Evolutionary conservation across 768 basidiomycete genomes (phyloP).

Genomic region (Lentinus brumalis): DNA sequence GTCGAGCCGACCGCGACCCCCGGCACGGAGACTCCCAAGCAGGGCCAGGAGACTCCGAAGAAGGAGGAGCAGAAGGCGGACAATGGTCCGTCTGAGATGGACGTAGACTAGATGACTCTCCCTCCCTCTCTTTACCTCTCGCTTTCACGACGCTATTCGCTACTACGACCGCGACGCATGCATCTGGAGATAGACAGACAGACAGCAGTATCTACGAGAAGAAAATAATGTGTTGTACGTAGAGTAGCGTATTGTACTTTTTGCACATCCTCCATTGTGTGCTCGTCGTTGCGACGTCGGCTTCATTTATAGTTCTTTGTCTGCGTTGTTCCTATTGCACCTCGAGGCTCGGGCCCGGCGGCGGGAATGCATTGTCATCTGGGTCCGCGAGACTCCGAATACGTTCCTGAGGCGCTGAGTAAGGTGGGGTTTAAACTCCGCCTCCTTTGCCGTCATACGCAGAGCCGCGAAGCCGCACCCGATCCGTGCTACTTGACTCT

Average conservation of each 20-base stretch:
- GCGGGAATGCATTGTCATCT: not conserved
- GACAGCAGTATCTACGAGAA: conserved; percentile 21
- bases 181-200: conserved; percentile 3
- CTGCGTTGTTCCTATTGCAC: too few relatives aligned
- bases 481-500: conserved; percentile 14
- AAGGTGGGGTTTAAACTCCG: conserved; percentile 7
- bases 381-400: too few relatives aligned
- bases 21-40: conserved; percentile 72
- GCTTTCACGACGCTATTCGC: not conserved
- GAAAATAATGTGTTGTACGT: conserved; percentile 23
- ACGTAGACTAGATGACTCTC: conserved; percentile 62
- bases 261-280: not conserved
- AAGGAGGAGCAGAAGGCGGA: conserved; percentile 37
- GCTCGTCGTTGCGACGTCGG: too few relatives aligned
- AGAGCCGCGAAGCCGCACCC: conserved; percentile 7
- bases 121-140: not conserved
- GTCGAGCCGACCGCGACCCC: conserved; percentile 38
- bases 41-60: conserved; percentile 55
- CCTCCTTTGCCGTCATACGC: conserved; percentile 6
- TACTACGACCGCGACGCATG: not conserved
- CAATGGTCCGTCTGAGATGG: conserved; percentile 76
- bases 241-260: conserved; percentile 24
- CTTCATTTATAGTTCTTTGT: too few relatives aligned
- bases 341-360: not conserved
- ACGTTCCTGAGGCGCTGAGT: not conserved